These are phyloP conservation scores for Rhizophora apiculata DNA, from an alignment of 345 rosid genomes.

Conservation along the genomic window DNA sequence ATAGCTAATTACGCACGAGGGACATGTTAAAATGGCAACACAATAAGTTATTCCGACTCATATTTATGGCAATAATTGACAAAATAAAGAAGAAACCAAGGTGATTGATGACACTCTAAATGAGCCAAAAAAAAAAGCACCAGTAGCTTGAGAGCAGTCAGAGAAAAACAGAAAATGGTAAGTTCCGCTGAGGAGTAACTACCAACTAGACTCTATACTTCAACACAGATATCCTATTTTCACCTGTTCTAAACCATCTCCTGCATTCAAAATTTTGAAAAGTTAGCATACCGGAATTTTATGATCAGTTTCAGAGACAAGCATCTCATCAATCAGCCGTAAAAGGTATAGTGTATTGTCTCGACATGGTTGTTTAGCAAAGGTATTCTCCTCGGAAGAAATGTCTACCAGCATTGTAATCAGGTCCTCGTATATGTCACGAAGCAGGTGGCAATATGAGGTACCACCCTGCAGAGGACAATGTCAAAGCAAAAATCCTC, in stretches of 20 bases:
- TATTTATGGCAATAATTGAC: too few species aligned
- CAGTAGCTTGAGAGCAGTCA: too few species aligned
- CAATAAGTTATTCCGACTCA: too few species aligned
- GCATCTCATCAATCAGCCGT: constrained; percentile 82
- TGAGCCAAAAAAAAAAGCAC: too few species aligned
- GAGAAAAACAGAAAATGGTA: too few species aligned
- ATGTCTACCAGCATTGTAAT: constrained; percentile 64
- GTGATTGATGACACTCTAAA: too few species aligned
- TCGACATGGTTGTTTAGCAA: constrained; percentile 85
- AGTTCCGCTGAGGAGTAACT: background rate
- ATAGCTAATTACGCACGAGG: too few species aligned
- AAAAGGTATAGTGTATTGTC: constrained; percentile 83
- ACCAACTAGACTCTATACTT: background rate
- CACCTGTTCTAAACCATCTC: background rate
- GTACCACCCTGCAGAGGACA: constrained; percentile 50
- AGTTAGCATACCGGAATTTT: constrained; percentile 57
- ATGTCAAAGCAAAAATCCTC: constrained; percentile 17
- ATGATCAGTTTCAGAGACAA: constrained; percentile 68
- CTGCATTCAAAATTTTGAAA: background rate
- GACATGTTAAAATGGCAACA: too few species aligned
- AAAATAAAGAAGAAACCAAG: too few species aligned
- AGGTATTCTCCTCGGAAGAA: constrained; percentile 76
- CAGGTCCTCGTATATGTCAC: constrained; percentile 71
- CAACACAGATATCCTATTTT: background rate
- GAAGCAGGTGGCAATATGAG: constrained; percentile 55